Evolutionary conservation across 2,329 filamentous ascomycete genomes (phyloP).

Genomic region (Pseudocercospora vitis): DNA sequence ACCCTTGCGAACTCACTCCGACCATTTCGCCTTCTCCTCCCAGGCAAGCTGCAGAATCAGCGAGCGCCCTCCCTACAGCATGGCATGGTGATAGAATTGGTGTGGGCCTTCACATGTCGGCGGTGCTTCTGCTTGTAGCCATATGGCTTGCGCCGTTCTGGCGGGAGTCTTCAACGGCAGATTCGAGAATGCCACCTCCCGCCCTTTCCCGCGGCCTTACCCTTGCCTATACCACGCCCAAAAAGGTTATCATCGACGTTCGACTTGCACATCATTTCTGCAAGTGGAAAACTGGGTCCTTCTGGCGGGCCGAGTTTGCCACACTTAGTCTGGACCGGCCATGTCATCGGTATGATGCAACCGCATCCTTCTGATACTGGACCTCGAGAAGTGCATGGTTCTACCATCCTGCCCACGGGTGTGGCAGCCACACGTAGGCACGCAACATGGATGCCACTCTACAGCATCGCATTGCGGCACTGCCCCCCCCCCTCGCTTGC

Average conservation of each 20-base stretch:
- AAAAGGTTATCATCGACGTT: slow-evolving; percentile 22
- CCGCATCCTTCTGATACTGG: slow-evolving; percentile 2
- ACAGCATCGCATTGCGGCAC: slow-evolving; percentile 17
- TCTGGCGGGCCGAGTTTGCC: slow-evolving; percentile 1
- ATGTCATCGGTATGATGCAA: slow-evolving; percentile 1
- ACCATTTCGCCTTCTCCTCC: neutral
- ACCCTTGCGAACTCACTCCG: neutral
- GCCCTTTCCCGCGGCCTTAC: slow-evolving; percentile 5
- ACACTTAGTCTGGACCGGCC: neutral
- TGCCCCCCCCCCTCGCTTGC: slow-evolving; percentile 28
- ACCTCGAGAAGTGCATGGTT: neutral
- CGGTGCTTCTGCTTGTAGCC: slow-evolving; percentile 9
- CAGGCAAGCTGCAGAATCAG: neutral
- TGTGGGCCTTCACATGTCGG: neutral
- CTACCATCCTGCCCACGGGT: neutral
- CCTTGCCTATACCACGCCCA: slow-evolving; percentile 18
- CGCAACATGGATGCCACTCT: neutral
- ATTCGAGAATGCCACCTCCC: slow-evolving; percentile 9
- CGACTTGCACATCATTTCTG: slow-evolving; percentile 11
- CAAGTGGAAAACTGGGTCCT: neutral
- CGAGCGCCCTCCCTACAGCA: too few species aligned
- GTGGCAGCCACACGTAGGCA: neutral
- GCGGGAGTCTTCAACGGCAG: slow-evolving; percentile 5
- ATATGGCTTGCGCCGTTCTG: neutral
- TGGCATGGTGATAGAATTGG: neutral